Conservation (phyloP, 208 protist genomes). For the Phytomonas sp. region DNA sequence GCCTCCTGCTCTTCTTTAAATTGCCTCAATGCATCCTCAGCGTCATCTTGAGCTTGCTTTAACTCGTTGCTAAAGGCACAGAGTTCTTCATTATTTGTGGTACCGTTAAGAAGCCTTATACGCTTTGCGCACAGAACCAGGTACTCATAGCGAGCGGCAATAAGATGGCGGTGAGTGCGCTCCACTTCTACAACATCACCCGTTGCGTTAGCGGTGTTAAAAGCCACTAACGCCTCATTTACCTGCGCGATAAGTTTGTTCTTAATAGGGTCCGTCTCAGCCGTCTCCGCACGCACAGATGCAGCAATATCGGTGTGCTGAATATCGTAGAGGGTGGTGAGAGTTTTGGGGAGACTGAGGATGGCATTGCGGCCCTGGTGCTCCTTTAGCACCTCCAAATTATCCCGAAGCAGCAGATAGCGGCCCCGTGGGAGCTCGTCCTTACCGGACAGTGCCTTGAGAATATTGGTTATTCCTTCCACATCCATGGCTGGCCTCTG, state of each 20-base stretch:
- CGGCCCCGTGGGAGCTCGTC: slow-evolving; percentile 46
- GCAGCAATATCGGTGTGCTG: slow-evolving; percentile 55
- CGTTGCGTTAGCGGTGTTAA: slow-evolving; percentile 30
- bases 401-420: slow-evolving; percentile 53
- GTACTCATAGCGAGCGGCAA: slow-evolving; percentile 70
- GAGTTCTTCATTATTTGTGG: slow-evolving; percentile 31
- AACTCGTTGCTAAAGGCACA: slow-evolving; percentile 35
- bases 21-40: slow-evolving; percentile 33
- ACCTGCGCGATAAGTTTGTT: slow-evolving; percentile 27
- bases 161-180: slow-evolving; percentile 62
- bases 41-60: slow-evolving; percentile 37
- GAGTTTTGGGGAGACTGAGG: slow-evolving; percentile 34
- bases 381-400: slow-evolving; percentile 34
- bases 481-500: slow-evolving; percentile 38
- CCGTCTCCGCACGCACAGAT: slow-evolving; percentile 50
- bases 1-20: slow-evolving; percentile 45
- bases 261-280: slow-evolving; percentile 40
- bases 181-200: slow-evolving; percentile 71
- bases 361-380: slow-evolving; percentile 33
- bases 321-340: slow-evolving; percentile 61
- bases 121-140: slow-evolving; percentile 45
- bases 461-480: slow-evolving; percentile 23
- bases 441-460: slow-evolving; percentile 33
- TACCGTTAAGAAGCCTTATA: slow-evolving; percentile 29
- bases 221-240: slow-evolving; percentile 33